Evolutionary conservation across 202 grass and related monocot species (phyloP).

Genomic region (Setaria viridis): DNA sequence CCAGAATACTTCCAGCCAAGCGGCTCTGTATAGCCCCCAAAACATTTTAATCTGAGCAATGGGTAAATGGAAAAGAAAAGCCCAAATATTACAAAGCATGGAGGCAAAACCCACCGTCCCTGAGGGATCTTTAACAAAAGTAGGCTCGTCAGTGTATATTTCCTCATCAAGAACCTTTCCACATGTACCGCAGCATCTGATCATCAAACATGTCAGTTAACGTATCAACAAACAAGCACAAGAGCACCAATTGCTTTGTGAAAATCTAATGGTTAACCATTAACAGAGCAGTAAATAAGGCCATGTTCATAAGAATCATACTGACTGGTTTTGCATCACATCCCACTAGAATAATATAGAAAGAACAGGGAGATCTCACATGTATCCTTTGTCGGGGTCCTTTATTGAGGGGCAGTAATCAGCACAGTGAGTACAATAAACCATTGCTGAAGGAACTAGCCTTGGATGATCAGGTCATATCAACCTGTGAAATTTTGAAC

Average conservation of each 20-base stretch:
- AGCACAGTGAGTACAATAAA: slow-evolving; percentile 76
- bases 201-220: slow-evolving; percentile 43
- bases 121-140: slow-evolving; percentile 58
- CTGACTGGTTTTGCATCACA: not conserved
- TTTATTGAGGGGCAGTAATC: slow-evolving; percentile 56
- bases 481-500: slow-evolving; percentile 33
- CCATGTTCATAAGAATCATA: not conserved
- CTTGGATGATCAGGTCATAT: slow-evolving; percentile 14
- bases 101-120: slow-evolving; percentile 59
- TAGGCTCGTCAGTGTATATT: slow-evolving; percentile 63
- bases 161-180: slow-evolving; percentile 91
- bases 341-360: slow-evolving; percentile 28
- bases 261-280: slow-evolving; percentile 23
- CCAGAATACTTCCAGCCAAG: slow-evolving; percentile 63
- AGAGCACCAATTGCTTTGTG: not conserved
- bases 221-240: slow-evolving; percentile 17
- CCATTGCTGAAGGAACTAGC: slow-evolving; percentile 47
- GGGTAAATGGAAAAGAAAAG: slow-evolving; percentile 34
- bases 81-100: slow-evolving; percentile 11
- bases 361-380: slow-evolving; percentile 51
- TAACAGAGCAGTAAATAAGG: slow-evolving; percentile 17
- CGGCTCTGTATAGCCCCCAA: slow-evolving; percentile 61
- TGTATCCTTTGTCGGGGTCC: slow-evolving; percentile 82
- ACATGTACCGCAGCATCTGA: slow-evolving; percentile 76
- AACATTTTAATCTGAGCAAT: slow-evolving; percentile 29